These are phyloP conservation scores for Amphirosellinia nigrospora DNA, from an alignment of 495 filamentous ascomycete genomes.

Conservation along the genomic window DNA sequence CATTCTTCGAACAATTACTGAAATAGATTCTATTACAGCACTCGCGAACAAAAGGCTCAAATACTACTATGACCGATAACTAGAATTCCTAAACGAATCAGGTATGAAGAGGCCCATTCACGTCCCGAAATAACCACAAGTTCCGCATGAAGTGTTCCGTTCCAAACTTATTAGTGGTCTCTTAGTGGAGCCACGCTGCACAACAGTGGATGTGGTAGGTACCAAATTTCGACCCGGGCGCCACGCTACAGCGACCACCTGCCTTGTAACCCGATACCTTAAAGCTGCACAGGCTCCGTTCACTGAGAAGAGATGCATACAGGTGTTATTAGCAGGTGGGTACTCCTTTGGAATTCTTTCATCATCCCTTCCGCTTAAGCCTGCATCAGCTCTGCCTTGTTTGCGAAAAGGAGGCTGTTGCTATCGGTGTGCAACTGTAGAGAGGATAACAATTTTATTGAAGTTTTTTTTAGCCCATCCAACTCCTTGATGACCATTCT, in stretches of 20 bases:
- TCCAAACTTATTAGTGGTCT: slow-evolving; percentile 3
- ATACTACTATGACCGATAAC: too few relatives aligned
- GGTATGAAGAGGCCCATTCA: background rate
- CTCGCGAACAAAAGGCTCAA: too few relatives aligned
- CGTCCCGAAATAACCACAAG: background rate
- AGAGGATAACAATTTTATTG: slow-evolving; percentile 15
- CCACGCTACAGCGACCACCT: slow-evolving; percentile 3
- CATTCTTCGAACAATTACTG: background rate
- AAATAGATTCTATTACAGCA: background rate
- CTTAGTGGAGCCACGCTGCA: slow-evolving; percentile 21
- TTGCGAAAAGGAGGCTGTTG: slow-evolving; percentile 23
- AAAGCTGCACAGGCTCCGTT: slow-evolving; percentile 3
- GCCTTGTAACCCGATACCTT: background rate
- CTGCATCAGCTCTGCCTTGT: slow-evolving; percentile 26
- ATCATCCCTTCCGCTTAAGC: slow-evolving; percentile 27
- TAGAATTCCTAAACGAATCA: background rate
- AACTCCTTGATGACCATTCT: slow-evolving; percentile 21
- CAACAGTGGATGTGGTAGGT: slow-evolving; percentile 3
- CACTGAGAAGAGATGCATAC: slow-evolving; percentile 16
- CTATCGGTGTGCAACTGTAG: slow-evolving; percentile 21
- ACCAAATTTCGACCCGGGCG: background rate
- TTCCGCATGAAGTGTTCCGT: slow-evolving; percentile 13
- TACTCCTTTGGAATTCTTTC: slow-evolving; percentile 29
- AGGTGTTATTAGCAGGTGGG: slow-evolving; percentile 28
- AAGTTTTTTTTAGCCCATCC: slow-evolving; percentile 2